These are phyloP conservation scores for Carex myosuroides DNA, from an alignment of 176 grass and related monocot species.

Conservation along the genomic window DNA sequence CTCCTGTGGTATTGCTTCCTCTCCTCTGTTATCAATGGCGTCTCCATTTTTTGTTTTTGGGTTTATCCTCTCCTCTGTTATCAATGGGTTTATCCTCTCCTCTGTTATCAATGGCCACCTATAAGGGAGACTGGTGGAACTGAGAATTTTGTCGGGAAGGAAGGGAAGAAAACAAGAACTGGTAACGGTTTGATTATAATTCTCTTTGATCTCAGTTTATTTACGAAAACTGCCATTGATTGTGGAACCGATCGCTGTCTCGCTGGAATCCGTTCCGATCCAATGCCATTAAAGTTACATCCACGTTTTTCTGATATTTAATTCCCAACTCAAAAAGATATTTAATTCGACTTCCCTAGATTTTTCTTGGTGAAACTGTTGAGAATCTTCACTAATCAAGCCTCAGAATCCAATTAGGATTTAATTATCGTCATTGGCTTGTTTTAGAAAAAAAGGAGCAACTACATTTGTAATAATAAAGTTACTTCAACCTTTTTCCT, in stretches of 20 bases:
- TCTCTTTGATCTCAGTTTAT: background rate
- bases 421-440: too few relatives aligned
- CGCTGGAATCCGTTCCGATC: too few relatives aligned
- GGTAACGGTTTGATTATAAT: background rate
- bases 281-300: too few relatives aligned
- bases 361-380: background rate
- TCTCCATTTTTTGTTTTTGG: slow-evolving; percentile 19
- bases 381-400: too few relatives aligned
- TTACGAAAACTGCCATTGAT: background rate
- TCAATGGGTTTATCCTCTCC: too few relatives aligned
- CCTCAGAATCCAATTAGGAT: too few relatives aligned
- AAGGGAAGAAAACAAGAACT: background rate
- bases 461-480: too few relatives aligned
- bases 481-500: too few relatives aligned
- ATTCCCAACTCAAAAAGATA: background rate
- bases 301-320: background rate
- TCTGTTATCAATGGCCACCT: too few relatives aligned
- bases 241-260: too few relatives aligned
- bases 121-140: background rate
- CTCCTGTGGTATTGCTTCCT: slow-evolving; percentile 37
- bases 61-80: too few relatives aligned
- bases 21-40: slow-evolving; percentile 53
- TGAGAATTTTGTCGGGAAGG: background rate
- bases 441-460: too few relatives aligned
- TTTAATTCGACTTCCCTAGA: background rate